These are phyloP conservation scores for Trametes elegans DNA, from an alignment of 768 basidiomycete species.

Conservation along the genomic window DNA sequence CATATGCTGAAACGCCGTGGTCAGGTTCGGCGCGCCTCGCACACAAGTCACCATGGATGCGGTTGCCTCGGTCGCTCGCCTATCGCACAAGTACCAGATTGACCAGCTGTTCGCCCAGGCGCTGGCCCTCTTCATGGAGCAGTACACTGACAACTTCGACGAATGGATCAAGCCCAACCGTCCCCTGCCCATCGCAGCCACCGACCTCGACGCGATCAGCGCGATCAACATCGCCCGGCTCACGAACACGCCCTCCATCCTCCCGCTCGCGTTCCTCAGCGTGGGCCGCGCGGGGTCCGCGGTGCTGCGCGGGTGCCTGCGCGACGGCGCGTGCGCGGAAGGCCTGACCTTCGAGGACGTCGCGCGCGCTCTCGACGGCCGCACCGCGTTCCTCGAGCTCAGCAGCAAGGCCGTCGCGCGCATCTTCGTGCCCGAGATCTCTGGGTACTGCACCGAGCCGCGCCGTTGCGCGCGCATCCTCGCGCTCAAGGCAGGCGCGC, in stretches of 20 bases:
- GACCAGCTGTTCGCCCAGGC: slow-evolving; percentile 1
- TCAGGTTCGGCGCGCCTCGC: background rate
- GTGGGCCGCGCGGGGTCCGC: background rate
- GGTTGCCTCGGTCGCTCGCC: slow-evolving; percentile 3
- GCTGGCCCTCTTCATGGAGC: slow-evolving; percentile 3
- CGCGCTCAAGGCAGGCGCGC: background rate
- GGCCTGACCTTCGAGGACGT: background rate
- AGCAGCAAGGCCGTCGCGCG: background rate
- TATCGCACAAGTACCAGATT: slow-evolving; percentile 18
- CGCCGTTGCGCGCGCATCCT: background rate
- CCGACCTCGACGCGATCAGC: background rate
- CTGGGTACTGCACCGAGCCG: background rate
- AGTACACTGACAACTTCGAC: slow-evolving; percentile 5
- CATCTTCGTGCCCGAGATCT: background rate
- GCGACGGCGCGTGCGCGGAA: background rate
- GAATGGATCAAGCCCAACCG: slow-evolving; percentile 1
- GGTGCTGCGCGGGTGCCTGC: background rate
- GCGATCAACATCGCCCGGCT: slow-evolving; percentile 13
- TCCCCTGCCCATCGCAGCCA: background rate
- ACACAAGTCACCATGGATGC: background rate
- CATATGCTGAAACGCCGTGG: background rate
- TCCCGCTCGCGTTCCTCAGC: slow-evolving; percentile 5
- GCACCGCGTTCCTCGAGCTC: background rate
- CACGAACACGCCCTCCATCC: slow-evolving; percentile 13
- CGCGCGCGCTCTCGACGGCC: background rate